A percentile compares a stretch with the other conserved stretches of the same genome.
Evolutionary conservation across 1,139 yeast species (phyloP).

Genomic region (Schizosaccharomyces versatilis): DNA sequence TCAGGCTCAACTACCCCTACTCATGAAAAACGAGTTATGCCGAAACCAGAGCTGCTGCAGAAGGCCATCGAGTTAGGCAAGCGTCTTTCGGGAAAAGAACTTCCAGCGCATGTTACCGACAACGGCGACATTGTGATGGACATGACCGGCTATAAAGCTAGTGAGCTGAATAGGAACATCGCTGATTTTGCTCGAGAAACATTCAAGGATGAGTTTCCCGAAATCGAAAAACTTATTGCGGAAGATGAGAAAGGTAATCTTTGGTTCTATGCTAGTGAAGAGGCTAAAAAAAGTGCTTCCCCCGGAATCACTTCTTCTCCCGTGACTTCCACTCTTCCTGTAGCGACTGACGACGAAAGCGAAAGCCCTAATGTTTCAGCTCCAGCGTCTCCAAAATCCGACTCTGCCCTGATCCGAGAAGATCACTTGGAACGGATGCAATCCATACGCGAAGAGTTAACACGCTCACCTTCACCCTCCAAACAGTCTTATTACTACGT

Average conservation of each 20-base stretch:
- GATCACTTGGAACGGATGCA: neutral
- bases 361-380: neutral
- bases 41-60: neutral
- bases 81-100: slow-evolving; percentile 34
- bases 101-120: slow-evolving; percentile 70
- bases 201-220: slow-evolving; percentile 46
- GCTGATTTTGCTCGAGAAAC: slow-evolving; percentile 46
- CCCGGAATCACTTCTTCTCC: slow-evolving; percentile 6
- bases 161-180: slow-evolving; percentile 30
- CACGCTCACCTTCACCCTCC: neutral
- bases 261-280: slow-evolving; percentile 31
- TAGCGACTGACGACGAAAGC: no score
- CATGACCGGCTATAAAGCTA: slow-evolving; percentile 87
- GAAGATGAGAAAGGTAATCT: slow-evolving; percentile 56
- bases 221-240: slow-evolving; percentile 28
- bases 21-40: no score
- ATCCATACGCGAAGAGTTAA: neutral
- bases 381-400: slow-evolving; percentile 11
- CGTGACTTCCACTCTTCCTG: no score
- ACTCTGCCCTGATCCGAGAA: neutral
- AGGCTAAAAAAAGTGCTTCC: slow-evolving; percentile 14
- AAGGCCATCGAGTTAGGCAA: neutral
- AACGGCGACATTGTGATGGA: slow-evolving; percentile 83
- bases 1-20: no score
- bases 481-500: slow-evolving; percentile 23